Conservation (phyloP, 106 monocot genomes). For the Allium sativum region DNA sequence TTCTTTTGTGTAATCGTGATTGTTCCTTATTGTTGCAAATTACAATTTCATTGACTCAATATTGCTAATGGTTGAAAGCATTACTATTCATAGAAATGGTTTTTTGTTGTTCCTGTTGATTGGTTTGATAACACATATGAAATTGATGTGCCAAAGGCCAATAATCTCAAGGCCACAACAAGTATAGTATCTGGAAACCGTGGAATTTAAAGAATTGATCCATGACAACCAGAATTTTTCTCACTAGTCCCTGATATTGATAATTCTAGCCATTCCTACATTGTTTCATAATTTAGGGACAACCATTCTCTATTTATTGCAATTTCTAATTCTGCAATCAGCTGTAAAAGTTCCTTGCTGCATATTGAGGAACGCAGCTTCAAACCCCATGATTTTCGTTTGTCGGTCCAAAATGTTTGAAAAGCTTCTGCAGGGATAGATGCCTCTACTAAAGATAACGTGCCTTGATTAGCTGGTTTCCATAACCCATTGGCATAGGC, state of each 20-base stretch:
- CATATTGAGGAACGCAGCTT: conserved; percentile 71
- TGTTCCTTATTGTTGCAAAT: too few species aligned
- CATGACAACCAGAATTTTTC: conserved; percentile 15
- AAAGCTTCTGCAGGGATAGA: conserved; percentile 86
- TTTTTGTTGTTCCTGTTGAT: too few species aligned
- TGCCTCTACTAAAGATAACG: conserved; percentile 62
- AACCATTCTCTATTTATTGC: conserved; percentile 63
- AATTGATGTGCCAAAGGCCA: conserved; percentile 79
- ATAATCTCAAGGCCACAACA: conserved; percentile 68
- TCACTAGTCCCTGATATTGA: conserved; percentile 9
- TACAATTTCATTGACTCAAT: too few species aligned
- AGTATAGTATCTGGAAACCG: conserved; percentile 66
- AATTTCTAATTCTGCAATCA: conserved; percentile 61
- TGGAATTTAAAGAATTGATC: conserved; percentile 60
- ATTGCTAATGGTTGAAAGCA: too few species aligned
- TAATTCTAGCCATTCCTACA: conserved; percentile 46
- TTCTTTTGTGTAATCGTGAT: too few species aligned
- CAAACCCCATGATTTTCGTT: conserved; percentile 73
- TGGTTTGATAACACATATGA: too few species aligned
- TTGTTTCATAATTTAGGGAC: conserved; percentile 79
- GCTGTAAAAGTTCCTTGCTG: conserved; percentile 69
- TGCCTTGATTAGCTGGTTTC: conserved; percentile 57
- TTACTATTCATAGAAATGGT: too few species aligned
- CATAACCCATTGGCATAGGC: conserved; percentile 37
- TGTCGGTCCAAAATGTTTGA: conserved; percentile 77